phyloP scores from a whole-genome alignment of 2,329 filamentous ascomycete genomes.

The Diplodia mutila region DNA sequence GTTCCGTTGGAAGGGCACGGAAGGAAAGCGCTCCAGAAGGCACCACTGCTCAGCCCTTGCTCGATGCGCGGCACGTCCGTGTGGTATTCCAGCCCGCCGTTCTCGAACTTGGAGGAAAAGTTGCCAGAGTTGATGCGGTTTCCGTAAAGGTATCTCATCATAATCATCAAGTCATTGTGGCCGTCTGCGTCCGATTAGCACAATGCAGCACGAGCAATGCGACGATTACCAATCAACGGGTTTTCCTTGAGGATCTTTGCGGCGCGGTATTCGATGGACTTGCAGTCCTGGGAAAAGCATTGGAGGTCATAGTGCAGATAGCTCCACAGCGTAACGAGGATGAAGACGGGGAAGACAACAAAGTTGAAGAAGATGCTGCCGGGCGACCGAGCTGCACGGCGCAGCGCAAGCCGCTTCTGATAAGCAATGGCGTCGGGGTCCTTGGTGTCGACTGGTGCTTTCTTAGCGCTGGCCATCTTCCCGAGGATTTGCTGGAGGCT shows the following conservation, averaged over 20 bases:
- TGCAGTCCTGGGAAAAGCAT: slow-evolving; percentile 15
- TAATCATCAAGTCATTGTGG: slow-evolving; percentile 83
- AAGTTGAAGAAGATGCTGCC: slow-evolving; percentile 22
- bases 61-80: slow-evolving; percentile 79
- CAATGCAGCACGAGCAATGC: not conserved
- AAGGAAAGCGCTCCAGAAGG: slow-evolving; percentile 91
- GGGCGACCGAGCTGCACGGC: slow-evolving; percentile 15
- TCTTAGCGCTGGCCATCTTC: not conserved
- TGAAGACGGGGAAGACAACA: slow-evolving; percentile 15
- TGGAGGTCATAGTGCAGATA: not conserved
- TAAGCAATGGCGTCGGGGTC: not conserved
- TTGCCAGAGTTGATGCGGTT: slow-evolving; percentile 78
- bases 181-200: slow-evolving; percentile 64
- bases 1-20: slow-evolving; percentile 73
- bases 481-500: no score
- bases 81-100: slow-evolving; percentile 69
- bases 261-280: slow-evolving; percentile 37
- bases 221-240: slow-evolving; percentile 44
- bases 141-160: slow-evolving; percentile 66
- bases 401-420: slow-evolving; percentile 17
- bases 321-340: slow-evolving; percentile 4
- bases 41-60: slow-evolving; percentile 73
- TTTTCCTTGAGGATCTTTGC: slow-evolving; percentile 42
- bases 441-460: not conserved
- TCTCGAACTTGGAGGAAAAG: slow-evolving; percentile 75